Evolutionary conservation across 306 rosid genomes (phyloP).

Genomic region (Astragalus membranaceus): DNA sequence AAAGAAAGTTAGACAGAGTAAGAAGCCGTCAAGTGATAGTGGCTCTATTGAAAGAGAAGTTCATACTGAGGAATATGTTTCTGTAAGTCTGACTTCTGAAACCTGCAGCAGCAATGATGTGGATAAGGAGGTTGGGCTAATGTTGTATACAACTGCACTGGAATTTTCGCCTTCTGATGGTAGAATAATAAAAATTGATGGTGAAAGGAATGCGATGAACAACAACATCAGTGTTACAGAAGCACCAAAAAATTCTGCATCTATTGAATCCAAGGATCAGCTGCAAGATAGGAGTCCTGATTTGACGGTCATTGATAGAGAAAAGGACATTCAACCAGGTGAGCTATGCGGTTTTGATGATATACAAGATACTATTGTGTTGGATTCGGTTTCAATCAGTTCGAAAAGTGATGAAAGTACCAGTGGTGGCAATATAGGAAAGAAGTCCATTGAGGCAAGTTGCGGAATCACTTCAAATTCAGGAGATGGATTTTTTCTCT

Average conservation of each 20-base stretch:
- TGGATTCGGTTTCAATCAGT: slow-evolving; percentile 41
- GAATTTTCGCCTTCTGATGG: slow-evolving; percentile 31
- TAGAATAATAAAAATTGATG: slow-evolving; percentile 17
- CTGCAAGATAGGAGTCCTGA: slow-evolving; percentile 15
- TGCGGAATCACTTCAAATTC: slow-evolving; percentile 25
- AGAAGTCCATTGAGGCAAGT: slow-evolving; percentile 26
- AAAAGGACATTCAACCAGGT: slow-evolving; percentile 16
- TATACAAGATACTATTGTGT: slow-evolving; percentile 22
- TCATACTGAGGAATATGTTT: slow-evolving; percentile 33
- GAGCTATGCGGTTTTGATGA: slow-evolving; percentile 24
- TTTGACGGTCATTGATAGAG: slow-evolving; percentile 16
- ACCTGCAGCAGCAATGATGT: slow-evolving; percentile 33
- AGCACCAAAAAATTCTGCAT: slow-evolving; percentile 14
- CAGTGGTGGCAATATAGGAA: slow-evolving; percentile 22
- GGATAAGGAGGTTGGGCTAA: slow-evolving; percentile 24
- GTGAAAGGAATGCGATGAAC: slow-evolving; percentile 15
- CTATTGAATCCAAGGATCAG: slow-evolving; percentile 29
- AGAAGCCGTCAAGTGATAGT: slow-evolving; percentile 42
- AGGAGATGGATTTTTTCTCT: slow-evolving; percentile 23
- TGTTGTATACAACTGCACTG: slow-evolving; percentile 19
- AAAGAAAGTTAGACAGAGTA: slow-evolving; percentile 47
- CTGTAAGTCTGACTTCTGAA: slow-evolving; percentile 42
- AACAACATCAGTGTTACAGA: neutral
- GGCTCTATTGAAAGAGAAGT: slow-evolving; percentile 41
- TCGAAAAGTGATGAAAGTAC: slow-evolving; percentile 36